Conservation (phyloP, 225 moss, liverwort and hornwort species). For the Antitrichia curtipendula region DNA sequence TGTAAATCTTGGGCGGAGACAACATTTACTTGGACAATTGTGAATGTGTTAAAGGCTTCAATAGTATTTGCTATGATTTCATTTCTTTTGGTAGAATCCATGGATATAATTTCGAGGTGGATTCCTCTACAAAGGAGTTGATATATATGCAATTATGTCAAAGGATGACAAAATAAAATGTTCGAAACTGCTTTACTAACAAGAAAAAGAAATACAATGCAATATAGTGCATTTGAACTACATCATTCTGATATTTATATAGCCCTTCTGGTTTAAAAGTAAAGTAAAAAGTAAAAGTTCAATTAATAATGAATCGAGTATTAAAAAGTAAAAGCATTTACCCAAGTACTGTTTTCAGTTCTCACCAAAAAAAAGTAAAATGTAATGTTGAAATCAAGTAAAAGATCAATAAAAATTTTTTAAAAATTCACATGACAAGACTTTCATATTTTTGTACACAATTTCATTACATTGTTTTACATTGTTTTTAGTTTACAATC, state of each 20-base stretch:
- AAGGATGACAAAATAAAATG: fast-evolving
- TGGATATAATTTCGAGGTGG: neutral
- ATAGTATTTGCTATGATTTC: neutral
- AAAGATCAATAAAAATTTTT: neutral
- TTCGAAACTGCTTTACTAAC: neutral
- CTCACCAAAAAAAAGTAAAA: neutral
- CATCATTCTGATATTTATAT: neutral
- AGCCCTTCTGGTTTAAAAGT: too few species aligned
- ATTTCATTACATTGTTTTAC: neutral
- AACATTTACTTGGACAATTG: neutral
- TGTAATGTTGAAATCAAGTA: neutral
- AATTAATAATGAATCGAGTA: neutral
- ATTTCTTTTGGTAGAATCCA: neutral
- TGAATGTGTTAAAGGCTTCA: neutral
- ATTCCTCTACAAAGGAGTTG: neutral
- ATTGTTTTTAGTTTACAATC: neutral
- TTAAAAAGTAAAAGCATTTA: neutral
- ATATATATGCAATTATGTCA: neutral
- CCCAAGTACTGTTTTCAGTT: too few species aligned
- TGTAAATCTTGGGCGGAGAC: neutral
- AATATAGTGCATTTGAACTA: too few species aligned
- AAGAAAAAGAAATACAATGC: neutral
- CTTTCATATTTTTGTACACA: too few species aligned
- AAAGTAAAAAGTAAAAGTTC: neutral
- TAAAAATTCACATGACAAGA: neutral